Percentiles rank a stretch among this genome's conserved stretches.
These are phyloP conservation scores for Erysimum cheiri DNA, from an alignment of 441 rosid genomes.

Conservation along the genomic window DNA sequence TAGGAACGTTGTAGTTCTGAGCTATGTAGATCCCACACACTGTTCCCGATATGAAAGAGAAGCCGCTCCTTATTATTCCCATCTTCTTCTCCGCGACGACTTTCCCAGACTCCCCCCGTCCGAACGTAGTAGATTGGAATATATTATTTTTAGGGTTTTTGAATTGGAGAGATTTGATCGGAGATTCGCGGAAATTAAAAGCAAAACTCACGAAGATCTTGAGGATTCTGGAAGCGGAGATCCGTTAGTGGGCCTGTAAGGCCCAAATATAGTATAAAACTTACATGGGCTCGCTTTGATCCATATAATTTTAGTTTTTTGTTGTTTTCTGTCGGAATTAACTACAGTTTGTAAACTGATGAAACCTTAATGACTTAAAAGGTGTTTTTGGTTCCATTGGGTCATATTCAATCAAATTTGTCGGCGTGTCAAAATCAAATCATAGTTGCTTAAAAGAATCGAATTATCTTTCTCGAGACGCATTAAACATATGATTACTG, in stretches of 20 bases:
- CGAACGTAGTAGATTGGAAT: background rate
- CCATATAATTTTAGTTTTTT: background rate
- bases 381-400: background rate
- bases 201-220: background rate
- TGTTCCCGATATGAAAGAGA: conserved; percentile 70
- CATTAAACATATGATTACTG: background rate
- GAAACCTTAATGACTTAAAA: background rate
- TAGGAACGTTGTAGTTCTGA: conserved; percentile 88
- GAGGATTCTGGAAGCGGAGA: background rate
- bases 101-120: background rate
- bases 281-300: background rate
- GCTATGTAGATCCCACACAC: conserved; percentile 79
- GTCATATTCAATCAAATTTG: conserved; percentile 36
- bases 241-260: background rate
- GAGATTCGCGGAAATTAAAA: background rate
- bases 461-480: background rate
- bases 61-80: conserved; percentile 79
- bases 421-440: conserved; percentile 7
- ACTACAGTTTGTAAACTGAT: background rate
- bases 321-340: too few species aligned
- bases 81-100: conserved; percentile 43
- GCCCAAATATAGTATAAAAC: background rate
- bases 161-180: background rate
- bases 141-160: background rate
- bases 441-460: background rate